Evolutionary conservation across 768 basidiomycete genomes (phyloP), one percentile per base, ranked within the genome.

Genomic region (Holtermanniella nyarrowii): DNA sequence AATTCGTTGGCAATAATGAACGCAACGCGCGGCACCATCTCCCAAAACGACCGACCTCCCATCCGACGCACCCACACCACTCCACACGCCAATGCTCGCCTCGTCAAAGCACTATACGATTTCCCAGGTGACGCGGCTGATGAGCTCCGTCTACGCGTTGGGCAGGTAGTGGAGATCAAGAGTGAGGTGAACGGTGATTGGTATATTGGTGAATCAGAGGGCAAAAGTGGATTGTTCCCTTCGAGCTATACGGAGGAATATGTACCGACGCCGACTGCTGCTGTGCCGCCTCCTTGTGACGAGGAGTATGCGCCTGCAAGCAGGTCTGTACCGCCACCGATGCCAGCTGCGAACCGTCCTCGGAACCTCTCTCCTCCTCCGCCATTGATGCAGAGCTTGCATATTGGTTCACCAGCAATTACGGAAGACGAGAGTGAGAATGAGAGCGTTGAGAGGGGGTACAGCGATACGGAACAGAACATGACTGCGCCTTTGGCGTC

Each of bases 181-280:
- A 82, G 81, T 26, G 87, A 91, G 66, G 85, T 89, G 0, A 74
- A 88, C 26, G 85, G 86, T 55, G 88, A 81, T 54, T 91, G 89
- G 89, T 91, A 87, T 85, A 79, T 88, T 75, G 89, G 88, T 5
- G 81, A 85, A 65, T 66, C 80, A 26, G 53, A 62, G 22, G 86
- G 85, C 1, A 76, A 76, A 55, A 80, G 77, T 47, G 89, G 89
- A 13, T 67, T 93, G 40, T 91, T 95, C 76, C 89, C 89, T 0
- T 77, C 80, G 1, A 77, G 81, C 4, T 85, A 88, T 69, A 82
- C 81, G 7, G 84, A 88, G 50, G 65, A 61, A 10, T 61, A 70
- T 52, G 55, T 49, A 12, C 57, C 73, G 59, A 48, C 70, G 56
- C 44, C 70, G 58, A 27, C 42, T 22, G 51, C 55, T 3, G 61